These are phyloP conservation scores for Colletotrichum sp. DNA, from an alignment of 2,329 filamentous ascomycete genomes.

Conservation along the genomic window DNA sequence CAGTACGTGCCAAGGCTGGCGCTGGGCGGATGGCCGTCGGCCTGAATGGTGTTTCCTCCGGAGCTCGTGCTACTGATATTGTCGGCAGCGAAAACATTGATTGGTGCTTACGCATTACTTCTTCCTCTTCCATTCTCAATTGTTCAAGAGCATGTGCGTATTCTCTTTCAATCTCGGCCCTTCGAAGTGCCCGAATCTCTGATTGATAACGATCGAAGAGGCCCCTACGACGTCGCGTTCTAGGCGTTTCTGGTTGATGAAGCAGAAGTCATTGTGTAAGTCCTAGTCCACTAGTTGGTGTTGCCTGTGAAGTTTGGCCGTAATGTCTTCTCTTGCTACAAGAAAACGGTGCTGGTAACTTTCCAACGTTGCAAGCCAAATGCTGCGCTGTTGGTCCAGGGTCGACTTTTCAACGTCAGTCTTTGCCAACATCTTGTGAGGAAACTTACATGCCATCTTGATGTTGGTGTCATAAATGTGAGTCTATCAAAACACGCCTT, in stretches of 20 bases:
- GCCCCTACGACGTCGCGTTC: too few species aligned
- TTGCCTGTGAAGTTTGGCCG: not conserved
- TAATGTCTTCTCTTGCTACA: not conserved
- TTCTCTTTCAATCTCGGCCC: too few species aligned
- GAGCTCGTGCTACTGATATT: too few species aligned
- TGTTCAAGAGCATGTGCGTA: too few species aligned
- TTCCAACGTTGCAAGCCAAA: not conserved
- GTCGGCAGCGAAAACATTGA: too few species aligned
- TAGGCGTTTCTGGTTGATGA: not conserved
- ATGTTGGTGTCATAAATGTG: not conserved
- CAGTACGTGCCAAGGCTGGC: too few species aligned
- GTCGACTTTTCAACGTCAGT: not conserved
- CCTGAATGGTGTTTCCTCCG: too few species aligned
- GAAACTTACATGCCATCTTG: not conserved
- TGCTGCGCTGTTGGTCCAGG: not conserved
- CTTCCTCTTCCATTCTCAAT: too few species aligned
- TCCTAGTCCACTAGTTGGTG: not conserved
- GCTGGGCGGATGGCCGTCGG: too few species aligned
- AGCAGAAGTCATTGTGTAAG: not conserved
- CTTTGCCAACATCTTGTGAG: not conserved
- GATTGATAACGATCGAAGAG: too few species aligned
- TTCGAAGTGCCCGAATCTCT: too few species aligned
- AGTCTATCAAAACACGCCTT: not conserved
- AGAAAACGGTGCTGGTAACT: not conserved
- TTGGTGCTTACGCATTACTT: too few species aligned